phyloP scores from a whole-genome alignment of 106 monocot genomes.

The Allium sativum region DNA sequence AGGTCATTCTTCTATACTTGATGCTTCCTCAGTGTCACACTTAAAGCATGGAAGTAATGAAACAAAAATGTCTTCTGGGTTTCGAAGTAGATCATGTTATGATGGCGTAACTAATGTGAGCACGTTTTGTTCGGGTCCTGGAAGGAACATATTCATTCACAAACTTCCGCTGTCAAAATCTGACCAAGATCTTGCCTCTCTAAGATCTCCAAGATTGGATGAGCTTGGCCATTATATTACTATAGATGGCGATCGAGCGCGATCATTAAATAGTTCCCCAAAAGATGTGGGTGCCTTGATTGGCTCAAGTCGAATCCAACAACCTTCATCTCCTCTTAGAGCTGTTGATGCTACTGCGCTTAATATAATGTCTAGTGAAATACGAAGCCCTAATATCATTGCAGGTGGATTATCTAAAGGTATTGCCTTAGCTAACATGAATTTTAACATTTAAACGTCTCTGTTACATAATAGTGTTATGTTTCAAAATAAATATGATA shows the following conservation, averaged over 20 bases:
- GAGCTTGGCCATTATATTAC: conserved; percentile 27
- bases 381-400: conserved; percentile 14
- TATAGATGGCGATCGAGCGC: conserved; percentile 26
- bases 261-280: conserved; percentile 17
- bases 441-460: background rate
- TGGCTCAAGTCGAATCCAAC: conserved; percentile 15
- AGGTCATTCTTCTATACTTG: conserved; percentile 19
- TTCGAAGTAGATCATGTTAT: conserved; percentile 23
- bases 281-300: conserved; percentile 19
- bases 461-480: background rate
- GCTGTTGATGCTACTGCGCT: conserved; percentile 10
- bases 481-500: no score
- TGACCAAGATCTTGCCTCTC: conserved; percentile 47
- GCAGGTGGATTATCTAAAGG: conserved; percentile 15
- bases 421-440: conserved; percentile 20
- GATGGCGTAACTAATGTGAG: conserved; percentile 16
- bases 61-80: conserved; percentile 18
- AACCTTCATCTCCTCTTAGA: conserved; percentile 20
- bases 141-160: conserved; percentile 23
- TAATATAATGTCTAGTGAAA: conserved; percentile 15
- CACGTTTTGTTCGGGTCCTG: conserved; percentile 32
- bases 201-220: conserved; percentile 30
- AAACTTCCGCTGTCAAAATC: conserved; percentile 46
- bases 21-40: conserved; percentile 19
- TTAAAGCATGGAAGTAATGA: conserved; percentile 20